These are phyloP conservation scores for Rosa hybrid DNA, from an alignment of 331 rosid species.

Conservation along the genomic window DNA sequence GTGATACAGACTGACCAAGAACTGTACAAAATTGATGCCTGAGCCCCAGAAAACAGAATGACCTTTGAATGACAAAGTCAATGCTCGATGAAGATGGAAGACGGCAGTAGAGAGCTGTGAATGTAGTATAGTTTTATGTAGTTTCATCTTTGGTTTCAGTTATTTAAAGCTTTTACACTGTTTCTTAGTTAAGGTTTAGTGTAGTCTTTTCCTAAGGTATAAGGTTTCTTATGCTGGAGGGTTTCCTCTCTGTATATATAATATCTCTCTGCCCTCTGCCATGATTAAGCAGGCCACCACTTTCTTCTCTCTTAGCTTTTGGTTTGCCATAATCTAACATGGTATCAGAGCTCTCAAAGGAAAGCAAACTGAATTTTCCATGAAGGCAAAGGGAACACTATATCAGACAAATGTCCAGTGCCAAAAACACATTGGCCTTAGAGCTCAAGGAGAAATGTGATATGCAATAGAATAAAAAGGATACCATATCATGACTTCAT, in stretches of 20 bases:
- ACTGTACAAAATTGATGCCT: neutral
- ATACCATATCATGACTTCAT: neutral
- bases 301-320: too few relatives aligned
- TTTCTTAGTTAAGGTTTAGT: too few relatives aligned
- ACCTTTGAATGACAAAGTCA: neutral
- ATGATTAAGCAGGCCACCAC: too few relatives aligned
- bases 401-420: slow-evolving; percentile 14
- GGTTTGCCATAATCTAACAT: too few relatives aligned
- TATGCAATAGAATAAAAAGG: neutral
- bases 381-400: slow-evolving; percentile 10
- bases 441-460: neutral
- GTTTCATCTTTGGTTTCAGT: too few relatives aligned
- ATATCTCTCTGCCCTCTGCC: too few relatives aligned
- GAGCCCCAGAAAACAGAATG: neutral
- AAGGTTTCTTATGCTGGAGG: too few relatives aligned
- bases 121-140: too few relatives aligned
- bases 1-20: neutral
- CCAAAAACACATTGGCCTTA: neutral
- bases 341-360: neutral
- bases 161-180: too few relatives aligned
- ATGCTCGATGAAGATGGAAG: neutral
- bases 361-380: neutral
- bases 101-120: neutral
- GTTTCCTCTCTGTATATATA: too few relatives aligned
- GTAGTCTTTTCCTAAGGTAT: too few relatives aligned